Percentiles rank a stretch among this genome's conserved stretches.
phyloP scores from a whole-genome alignment of 179 eudicot species.

The Pouteria campechiana region DNA sequence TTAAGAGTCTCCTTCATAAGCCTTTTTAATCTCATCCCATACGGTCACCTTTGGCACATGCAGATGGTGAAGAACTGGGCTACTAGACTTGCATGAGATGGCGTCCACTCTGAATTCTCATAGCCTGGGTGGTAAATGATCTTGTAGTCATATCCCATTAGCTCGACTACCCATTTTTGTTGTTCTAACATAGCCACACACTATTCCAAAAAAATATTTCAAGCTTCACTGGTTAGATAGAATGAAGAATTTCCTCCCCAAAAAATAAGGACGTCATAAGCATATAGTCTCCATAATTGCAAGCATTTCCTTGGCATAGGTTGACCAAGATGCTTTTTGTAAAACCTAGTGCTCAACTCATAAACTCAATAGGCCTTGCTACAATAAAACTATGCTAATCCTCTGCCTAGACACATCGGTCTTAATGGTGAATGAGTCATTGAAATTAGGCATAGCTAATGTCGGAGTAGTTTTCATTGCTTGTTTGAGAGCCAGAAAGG shows the following conservation, averaged over 20 bases:
- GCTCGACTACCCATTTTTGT: background rate
- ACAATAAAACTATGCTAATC: slow-evolving; percentile 2
- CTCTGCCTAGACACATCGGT: background rate
- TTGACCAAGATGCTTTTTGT: background rate
- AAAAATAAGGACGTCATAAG: background rate
- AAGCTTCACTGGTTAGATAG: background rate
- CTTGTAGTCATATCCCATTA: background rate
- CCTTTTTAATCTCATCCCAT: background rate
- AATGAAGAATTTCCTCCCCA: background rate
- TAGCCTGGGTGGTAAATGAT: background rate
- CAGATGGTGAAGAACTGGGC: background rate
- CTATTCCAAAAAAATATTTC: background rate
- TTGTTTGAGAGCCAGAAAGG: background rate
- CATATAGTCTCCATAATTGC: background rate
- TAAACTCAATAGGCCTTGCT: background rate
- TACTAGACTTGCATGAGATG: no score
- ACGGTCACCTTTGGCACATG: background rate
- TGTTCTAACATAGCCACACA: background rate
- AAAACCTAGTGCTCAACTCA: background rate
- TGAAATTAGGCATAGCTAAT: background rate
- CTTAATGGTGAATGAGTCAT: background rate
- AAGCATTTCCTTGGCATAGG: background rate
- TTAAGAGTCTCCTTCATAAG: no score
- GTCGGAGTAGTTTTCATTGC: background rate
- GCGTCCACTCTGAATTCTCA: no score